Evolutionary conservation across 495 filamentous ascomycete species (phyloP).

Genomic region (Zalerion maritima): DNA sequence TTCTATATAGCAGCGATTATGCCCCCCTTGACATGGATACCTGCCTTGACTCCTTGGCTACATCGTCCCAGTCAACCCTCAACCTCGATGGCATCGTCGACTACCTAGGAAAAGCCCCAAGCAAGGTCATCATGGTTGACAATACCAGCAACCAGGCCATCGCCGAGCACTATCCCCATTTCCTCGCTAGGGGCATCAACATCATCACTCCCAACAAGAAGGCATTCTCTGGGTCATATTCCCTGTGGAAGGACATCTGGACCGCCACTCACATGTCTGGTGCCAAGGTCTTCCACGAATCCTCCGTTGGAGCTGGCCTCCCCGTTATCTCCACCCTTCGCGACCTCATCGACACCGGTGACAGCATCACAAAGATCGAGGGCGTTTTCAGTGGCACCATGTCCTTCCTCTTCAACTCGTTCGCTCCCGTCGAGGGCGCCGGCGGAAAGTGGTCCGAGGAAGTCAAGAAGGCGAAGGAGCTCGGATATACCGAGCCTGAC

Average conservation of each 20-base stretch:
- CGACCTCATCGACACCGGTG: conserved; percentile 80
- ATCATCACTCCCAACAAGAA: conserved; percentile 98
- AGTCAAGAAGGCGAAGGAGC: conserved; percentile 75
- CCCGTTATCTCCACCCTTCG: conserved; percentile 83
- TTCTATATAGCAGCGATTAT: conserved; percentile 49
- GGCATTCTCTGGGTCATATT: conserved; percentile 64
- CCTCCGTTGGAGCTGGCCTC: conserved; percentile 79
- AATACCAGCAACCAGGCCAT: conserved; percentile 80
- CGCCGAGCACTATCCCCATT: conserved; percentile 61
- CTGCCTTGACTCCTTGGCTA: conserved; percentile 38
- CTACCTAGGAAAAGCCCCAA: conserved; percentile 56
- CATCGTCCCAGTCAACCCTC: conserved; percentile 42
- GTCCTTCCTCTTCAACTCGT: conserved; percentile 92
- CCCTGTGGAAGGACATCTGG: conserved; percentile 75
- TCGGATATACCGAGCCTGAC: conserved; percentile 96
- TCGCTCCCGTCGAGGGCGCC: conserved; percentile 56
- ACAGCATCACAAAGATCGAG: conserved; percentile 76
- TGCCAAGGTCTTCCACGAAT: conserved; percentile 83
- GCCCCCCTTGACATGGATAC: conserved; percentile 38
- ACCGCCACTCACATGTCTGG: conserved; percentile 41
- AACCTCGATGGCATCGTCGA: conserved; percentile 50
- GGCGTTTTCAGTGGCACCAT: conserved; percentile 95
- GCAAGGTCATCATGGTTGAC: conserved; percentile 69
- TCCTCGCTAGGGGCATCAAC: conserved; percentile 65
- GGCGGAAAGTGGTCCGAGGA: conserved; percentile 73